Evolutionary conservation across 768 basidiomycete genomes (phyloP).

Genomic region (Nidularia pulvinata): DNA sequence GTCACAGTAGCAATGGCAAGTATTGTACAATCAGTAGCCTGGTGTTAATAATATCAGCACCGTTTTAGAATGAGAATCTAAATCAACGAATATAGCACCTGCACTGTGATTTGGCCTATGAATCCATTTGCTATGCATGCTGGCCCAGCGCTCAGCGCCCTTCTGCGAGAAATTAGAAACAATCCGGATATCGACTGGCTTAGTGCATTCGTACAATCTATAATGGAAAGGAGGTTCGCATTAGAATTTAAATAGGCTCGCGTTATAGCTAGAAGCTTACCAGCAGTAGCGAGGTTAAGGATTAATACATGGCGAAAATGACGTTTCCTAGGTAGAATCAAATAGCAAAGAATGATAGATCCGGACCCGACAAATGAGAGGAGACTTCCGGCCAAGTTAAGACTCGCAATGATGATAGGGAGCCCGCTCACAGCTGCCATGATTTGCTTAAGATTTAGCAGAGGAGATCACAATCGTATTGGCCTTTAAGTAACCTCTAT

Average conservation of each 20-base stretch:
- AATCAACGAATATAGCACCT: not conserved
- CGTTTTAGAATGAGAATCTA: not conserved
- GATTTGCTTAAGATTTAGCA: no score
- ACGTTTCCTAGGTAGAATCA: constrained; percentile 3
- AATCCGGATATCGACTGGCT: constrained; percentile 7
- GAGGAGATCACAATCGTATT: no score
- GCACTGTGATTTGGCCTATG: not conserved
- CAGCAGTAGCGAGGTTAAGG: constrained; percentile 8
- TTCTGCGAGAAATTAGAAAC: constrained; percentile 3
- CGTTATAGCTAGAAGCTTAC: no score
- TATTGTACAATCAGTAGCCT: constrained; percentile 11
- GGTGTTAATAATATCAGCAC: not conserved
- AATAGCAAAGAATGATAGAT: constrained; percentile 10
- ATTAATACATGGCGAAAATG: constrained; percentile 12
- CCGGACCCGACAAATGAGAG: constrained; percentile 7
- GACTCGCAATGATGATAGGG: not conserved
- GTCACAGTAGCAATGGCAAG: constrained; percentile 10
- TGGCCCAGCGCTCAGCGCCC: not conserved
- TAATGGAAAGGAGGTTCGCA: not conserved
- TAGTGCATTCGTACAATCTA: constrained; percentile 9
- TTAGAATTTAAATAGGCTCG: no score
- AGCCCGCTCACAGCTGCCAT: not conserved
- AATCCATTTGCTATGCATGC: not conserved
- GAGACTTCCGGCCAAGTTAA: constrained; percentile 6
- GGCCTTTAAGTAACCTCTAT: no score